Percentiles rank a stretch among this genome's conserved stretches.
Evolutionary conservation across 2,329 filamentous ascomycete genomes (phyloP).

Genomic region (Chaetomium globosum): DNA sequence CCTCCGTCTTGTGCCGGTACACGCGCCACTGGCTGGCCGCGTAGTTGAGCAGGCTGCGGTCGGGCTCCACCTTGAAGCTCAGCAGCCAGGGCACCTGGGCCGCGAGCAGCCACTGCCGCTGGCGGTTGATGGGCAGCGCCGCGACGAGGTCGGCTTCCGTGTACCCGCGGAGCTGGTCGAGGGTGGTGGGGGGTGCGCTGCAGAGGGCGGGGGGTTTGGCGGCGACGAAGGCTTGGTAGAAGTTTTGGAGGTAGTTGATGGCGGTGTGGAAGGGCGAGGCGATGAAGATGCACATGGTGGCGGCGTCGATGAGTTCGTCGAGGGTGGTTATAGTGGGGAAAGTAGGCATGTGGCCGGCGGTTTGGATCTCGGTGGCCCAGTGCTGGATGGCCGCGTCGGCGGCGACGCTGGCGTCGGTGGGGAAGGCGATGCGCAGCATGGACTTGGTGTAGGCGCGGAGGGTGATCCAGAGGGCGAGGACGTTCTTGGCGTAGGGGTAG

Average conservation of each 20-base stretch:
- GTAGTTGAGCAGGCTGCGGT: slow-evolving; percentile 48
- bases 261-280: slow-evolving; percentile 54
- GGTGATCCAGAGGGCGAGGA: slow-evolving; percentile 49
- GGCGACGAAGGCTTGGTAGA: slow-evolving; percentile 53
- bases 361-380: slow-evolving; percentile 49
- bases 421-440: slow-evolving; percentile 44
- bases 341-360: slow-evolving; percentile 44
- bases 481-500: slow-evolving; percentile 53
- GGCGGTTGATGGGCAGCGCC: slow-evolving; percentile 48
- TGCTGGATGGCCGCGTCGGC: slow-evolving; percentile 42
- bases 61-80: slow-evolving; percentile 47
- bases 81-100: slow-evolving; percentile 51
- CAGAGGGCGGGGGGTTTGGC: slow-evolving; percentile 49
- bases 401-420: slow-evolving; percentile 40
- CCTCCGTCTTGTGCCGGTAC: slow-evolving; percentile 35
- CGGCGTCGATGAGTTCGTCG: slow-evolving; percentile 48
- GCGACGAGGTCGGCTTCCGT: slow-evolving; percentile 43
- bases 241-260: slow-evolving; percentile 56
- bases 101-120: slow-evolving; percentile 50
- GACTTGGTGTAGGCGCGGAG: slow-evolving; percentile 48
- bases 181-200: slow-evolving; percentile 40
- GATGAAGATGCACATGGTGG: slow-evolving; percentile 57
- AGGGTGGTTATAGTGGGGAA: slow-evolving; percentile 50
- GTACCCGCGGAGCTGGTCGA: slow-evolving; percentile 40
- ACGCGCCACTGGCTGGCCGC: slow-evolving; percentile 45